These are phyloP conservation scores for Plantago lanceolata DNA, from an alignment of 305 asterid species.

Conservation along the genomic window DNA sequence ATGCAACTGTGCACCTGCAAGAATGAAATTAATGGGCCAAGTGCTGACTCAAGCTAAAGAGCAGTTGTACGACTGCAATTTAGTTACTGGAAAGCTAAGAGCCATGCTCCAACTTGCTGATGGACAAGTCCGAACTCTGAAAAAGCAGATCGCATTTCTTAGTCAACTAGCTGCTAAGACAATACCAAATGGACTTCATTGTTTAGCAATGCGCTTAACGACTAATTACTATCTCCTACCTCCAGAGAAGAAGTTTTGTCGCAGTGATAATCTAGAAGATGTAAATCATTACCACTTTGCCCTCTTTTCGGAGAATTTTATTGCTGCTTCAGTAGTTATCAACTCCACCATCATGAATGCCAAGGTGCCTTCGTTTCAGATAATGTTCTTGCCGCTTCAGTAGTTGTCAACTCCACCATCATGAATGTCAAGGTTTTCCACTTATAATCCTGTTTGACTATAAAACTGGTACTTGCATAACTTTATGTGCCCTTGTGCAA, in stretches of 20 bases:
- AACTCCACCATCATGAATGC: too few relatives aligned
- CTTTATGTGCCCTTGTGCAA: background rate
- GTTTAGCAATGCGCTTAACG: conserved; percentile 90
- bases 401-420: conserved; percentile 87
- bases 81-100: conserved; percentile 90
- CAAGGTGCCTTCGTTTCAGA: too few relatives aligned
- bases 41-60: conserved; percentile 86
- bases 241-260: conserved; percentile 73
- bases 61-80: conserved; percentile 85
- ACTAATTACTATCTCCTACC: conserved; percentile 87
- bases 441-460: background rate
- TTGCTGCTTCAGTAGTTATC: too few relatives aligned
- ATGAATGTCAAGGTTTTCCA: conserved; percentile 75
- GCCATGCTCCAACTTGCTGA: conserved; percentile 99
- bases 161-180: conserved; percentile 98
- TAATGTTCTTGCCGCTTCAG: conserved; percentile 98
- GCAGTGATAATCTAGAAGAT: conserved; percentile 79
- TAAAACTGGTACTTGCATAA: background rate
- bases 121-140: conserved; percentile 94
- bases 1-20: conserved; percentile 68
- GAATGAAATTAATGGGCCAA: conserved; percentile 90
- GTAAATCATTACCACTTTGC: conserved; percentile 89
- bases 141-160: conserved; percentile 97
- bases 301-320: too few relatives aligned
- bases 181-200: conserved; percentile 91